Base-by-base conservation (phyloP, 164 flowering plant species). In the Stephania japonica region DNA sequence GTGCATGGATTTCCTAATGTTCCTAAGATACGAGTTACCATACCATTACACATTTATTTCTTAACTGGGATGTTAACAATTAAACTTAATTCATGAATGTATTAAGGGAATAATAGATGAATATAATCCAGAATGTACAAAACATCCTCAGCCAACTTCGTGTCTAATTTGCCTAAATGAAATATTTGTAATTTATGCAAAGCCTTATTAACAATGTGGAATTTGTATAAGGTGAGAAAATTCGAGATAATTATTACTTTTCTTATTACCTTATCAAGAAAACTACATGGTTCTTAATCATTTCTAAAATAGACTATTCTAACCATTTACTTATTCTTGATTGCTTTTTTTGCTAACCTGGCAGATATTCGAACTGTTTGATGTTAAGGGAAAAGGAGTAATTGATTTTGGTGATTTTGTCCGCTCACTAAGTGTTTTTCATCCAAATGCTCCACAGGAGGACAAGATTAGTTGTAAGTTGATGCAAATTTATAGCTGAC, bases 401-500 rank as follows among this genome's bases (percentile, higher is more conserved):
- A 87, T 95, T 77, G 98, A 95, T 86, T 95, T 93, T 85, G 90
- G 92, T 71, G 99, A 95, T 77, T 95, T 95, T 76, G 99, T 93
- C 71, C 80, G 90, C 78, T 79, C 97, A 42, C 91, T 95, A 44
- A 87, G 81, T 81, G 94, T 95, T 69, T 95, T 95, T 75, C 97
- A 93, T 82, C 99, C 99, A 38, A 95, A 90, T 86, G 94, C 85
- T 6, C 82, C 97, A 19, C 81, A 76, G 75, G 94, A 95, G 75
- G 92, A 86, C 65, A 95, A 95, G 81, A 91, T 95, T 21, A 89
- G 87, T n/a, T 95, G 99, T 95, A 81, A 82, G 96, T 86, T 67
- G 21, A 24, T 38, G 21, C n/a, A 71, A 42, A 62, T 23, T 66
- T n/a, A 19, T 71, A 11, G 21, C 50, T 61, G 13, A 23, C 26